Percentiles rank a stretch among this genome's conserved stretches.
phyloP scores from a whole-genome alignment of 768 basidiomycete genomes.

The Lactarius sp. region DNA sequence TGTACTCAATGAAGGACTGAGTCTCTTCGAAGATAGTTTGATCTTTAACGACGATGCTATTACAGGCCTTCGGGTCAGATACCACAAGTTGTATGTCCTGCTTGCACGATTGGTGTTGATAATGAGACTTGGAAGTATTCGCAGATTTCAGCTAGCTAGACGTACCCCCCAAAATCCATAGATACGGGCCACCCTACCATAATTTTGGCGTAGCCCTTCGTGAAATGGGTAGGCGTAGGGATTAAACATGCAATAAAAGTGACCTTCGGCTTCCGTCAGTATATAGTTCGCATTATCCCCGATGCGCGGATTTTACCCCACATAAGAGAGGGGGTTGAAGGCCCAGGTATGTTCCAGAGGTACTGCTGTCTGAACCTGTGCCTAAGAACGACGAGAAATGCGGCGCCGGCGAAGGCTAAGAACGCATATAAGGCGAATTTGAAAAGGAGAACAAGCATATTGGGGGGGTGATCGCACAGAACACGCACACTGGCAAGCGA shows the following conservation, averaged over 20 bases:
- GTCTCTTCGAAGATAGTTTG: neutral
- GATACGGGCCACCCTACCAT: neutral
- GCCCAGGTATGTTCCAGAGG: constrained; percentile 6
- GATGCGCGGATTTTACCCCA: neutral
- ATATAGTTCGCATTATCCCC: neutral
- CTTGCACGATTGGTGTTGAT: neutral
- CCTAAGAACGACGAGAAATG: neutral
- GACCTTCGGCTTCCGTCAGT: neutral
- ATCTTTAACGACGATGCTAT: constrained; percentile 4
- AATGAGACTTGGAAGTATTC: neutral
- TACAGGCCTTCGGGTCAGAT: constrained; percentile 10
- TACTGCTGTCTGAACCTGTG: neutral
- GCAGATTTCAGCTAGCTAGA: neutral
- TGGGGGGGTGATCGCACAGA: neutral
- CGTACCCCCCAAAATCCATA: constrained; percentile 2
- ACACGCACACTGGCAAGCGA: no score
- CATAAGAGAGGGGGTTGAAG: neutral
- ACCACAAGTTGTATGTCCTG: constrained; percentile 8
- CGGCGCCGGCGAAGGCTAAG: neutral
- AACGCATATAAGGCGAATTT: neutral
- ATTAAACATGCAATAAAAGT: neutral
- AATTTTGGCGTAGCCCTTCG: neutral
- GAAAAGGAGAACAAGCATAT: neutral
- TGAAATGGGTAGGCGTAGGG: neutral
- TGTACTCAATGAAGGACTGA: neutral